A percentile compares a stretch with the other conserved stretches of the same genome.
phyloP scores from a whole-genome alignment of 2,329 filamentous ascomycete genomes.

The Biscogniauxia sp. region DNA sequence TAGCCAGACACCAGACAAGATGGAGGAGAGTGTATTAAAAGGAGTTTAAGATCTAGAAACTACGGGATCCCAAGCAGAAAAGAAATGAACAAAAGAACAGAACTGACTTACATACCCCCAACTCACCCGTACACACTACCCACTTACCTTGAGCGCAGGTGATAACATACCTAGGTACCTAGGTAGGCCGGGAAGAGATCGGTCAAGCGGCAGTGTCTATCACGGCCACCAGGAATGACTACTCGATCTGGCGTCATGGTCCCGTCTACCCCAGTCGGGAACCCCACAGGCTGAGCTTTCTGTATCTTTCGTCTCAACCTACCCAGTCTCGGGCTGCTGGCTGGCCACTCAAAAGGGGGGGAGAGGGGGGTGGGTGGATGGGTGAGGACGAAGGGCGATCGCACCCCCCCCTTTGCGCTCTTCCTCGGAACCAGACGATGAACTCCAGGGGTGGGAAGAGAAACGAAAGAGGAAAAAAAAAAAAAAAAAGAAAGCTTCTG shows the following conservation, averaged over 20 bases:
- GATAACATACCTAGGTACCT: neutral
- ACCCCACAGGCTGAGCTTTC: neutral
- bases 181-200: neutral
- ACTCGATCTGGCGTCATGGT: neutral
- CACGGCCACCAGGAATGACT: neutral
- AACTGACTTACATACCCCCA: neutral
- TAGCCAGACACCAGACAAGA: neutral
- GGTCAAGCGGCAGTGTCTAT: neutral
- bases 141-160: neutral
- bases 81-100: neutral
- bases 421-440: neutral
- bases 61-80: neutral
- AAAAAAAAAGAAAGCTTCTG: conserved; percentile 12
- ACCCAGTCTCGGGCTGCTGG: too few relatives aligned
- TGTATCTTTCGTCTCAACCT: neutral
- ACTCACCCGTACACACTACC: neutral
- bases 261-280: neutral
- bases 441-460: neutral
- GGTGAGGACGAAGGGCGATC: neutral
- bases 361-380: neutral
- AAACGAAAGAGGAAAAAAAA: neutral
- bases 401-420: neutral
- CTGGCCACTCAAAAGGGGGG: neutral
- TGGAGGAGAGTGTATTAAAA: neutral
- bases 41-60: neutral